Evolutionary conservation across 208 protist genomes (phyloP), one percentile per base, ranked within the genome.

Genomic region (Leishmania arabica): DNA sequence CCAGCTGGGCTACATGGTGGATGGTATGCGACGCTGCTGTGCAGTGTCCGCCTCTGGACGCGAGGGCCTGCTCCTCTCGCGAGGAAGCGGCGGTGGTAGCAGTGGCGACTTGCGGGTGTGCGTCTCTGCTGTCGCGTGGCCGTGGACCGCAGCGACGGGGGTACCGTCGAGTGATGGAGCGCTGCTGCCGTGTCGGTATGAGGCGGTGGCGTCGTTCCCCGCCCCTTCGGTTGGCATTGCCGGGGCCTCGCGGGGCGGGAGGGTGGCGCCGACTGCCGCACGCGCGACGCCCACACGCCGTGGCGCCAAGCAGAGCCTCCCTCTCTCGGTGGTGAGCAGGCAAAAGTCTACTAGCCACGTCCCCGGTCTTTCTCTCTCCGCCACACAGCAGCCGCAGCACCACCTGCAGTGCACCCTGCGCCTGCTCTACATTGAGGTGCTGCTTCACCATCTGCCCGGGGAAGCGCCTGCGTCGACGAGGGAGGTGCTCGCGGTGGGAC

Each of bases 401-500:
- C 69, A 84, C 49, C 73, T 88, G 60, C 85, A 84, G 77, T 88
- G 85, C 31, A 64, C 75, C 31, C 71, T 87, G 70, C 80, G 80
- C 31, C 79, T 84, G 71, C 84, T 92, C 78, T 88, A 85, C 75
- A 71, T 94, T 27, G 92, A 94, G 80, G 90, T 93, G 51, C 81
- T 93, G 3, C 53, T 91, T 31, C 58, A 85, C 54, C 84, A 90
- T 4, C 81, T 77, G 15, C 75, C 76, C 7, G 90, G 81, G 19
- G 76, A 81, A 13, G 78, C 80, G 75, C 56, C 87, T 13, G 83
- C 89, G 13, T 77, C 82, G 15, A 73, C 84, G 40, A 90, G 88
- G 0, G 72, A 81, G 53, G 56, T 95, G 56, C 72, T 94, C 34
- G 93, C 90, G 1, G 91, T 96, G 9, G 91, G 62, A 1, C 83